Evolutionary conservation across 2,329 filamentous ascomycete genomes (phyloP), one percentile per base, ranked within the genome.

Genomic region (Curvularia lunata): DNA sequence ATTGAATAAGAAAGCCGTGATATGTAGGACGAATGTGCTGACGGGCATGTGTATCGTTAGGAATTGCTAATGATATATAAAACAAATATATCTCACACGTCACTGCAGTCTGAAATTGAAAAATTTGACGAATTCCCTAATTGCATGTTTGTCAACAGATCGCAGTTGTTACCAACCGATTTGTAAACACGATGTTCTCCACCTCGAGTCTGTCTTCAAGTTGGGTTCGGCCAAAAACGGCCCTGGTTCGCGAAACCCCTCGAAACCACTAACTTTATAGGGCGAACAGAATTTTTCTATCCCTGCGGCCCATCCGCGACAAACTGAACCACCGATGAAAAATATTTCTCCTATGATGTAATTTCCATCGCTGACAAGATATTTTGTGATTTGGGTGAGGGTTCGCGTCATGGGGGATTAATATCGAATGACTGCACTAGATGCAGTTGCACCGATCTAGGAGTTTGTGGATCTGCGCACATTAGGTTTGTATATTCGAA

Each of bases 151-250:
- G 21, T 43, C 19, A 43, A 43, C 2, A 43, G 13, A 27, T 27
- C 12, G 23, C 27, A 5, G 13, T 43, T 43, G 4, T 43, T 43
- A 43, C 41, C 41, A 43, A 43, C 41, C 4, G 21, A 43, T 43
- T 43, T 43, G 41, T 43, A 28, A 43, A 43, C 41, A n/a, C 21
- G 13, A 43, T 27, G 21, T 27, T 25, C 41, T 43, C 41, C 21
- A 27, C 41, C 23, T 34, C 19, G 41, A 16, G 13, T n/a, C 12
- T 30, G 6, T 23, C 21, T 43, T 43, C 40, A 23, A 13, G 41
- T 43, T n/a, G 41, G 27, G 27, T 43, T 43, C 41, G 41, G 41
- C 41, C 21, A 27, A 43, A 43, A 43, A 43, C 41, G 41, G 41
- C 41, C 4, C n/a, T 43, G 21, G 12, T 43, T 25, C 12, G 41